Base-by-base conservation (phyloP, 148 eudicot species). In the Rheum nobile region DNA sequence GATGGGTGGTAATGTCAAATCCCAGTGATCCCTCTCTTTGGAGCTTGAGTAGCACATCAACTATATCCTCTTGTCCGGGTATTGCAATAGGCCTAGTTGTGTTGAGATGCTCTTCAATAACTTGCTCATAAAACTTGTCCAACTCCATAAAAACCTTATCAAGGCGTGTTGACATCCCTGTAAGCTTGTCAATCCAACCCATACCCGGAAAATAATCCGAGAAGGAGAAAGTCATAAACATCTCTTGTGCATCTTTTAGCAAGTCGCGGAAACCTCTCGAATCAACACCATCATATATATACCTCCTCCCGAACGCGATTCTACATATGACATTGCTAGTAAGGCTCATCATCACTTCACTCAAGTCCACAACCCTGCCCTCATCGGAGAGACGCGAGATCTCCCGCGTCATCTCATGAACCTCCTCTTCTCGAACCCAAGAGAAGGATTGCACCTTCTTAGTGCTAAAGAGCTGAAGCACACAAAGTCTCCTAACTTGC, bases 221-320 rank as follows among this genome's bases (percentile, higher is more conserved):
- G 14, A 76, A 76, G 59, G 24, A 79, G 37, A 70, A 63, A 19
- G 54, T 50, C 19, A 28, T 44, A 1, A 79, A 76, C 67, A 65
- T 16, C 8, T 38, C 71, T 65, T 77, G 74, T 1, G 67, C 39
- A 32, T 79, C 85, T 7, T 21, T 19, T 47, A 75, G 34, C 1
- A 82, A 71, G 43, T n/a, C 50, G 5, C 61, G 74, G 1, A 80
- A 83, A 54, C 76, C 72, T 26, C 16, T 26, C 0, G 65, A 22
- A 57, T 57, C 22, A 26, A 3, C 38, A 3, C 34, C 74, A 22
- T 41, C 74, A n/a, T n/a, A n/a, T n/a, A n/a, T n/a, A 72, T 75
- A 82, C 82, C 82, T 79, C 46, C 72, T 82, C 17, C 85, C 85
- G 34, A 79, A 79, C 2, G 85, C 85, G n/a, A 77, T 43, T 72